phyloP scores from a whole-genome alignment of 305 asterid genomes.

The Striga hermonthica region DNA sequence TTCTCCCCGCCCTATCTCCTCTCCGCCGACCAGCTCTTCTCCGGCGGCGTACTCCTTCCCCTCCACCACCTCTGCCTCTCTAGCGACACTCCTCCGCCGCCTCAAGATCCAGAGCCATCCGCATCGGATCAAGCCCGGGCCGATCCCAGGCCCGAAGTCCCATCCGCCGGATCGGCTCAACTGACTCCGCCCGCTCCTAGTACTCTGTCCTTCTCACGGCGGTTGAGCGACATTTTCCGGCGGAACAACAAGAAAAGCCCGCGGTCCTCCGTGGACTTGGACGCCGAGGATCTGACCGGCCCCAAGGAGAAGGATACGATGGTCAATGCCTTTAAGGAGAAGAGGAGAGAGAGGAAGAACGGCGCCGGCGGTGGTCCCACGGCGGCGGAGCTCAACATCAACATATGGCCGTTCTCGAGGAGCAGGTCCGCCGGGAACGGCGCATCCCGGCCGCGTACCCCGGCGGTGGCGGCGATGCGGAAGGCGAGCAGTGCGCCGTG shows the following conservation, averaged over 20 bases:
- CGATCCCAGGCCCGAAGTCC: conserved; percentile 30
- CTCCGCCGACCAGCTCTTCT: conserved; percentile 88
- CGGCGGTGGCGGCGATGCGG: conserved; percentile 44
- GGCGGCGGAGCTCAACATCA: conserved; percentile 81
- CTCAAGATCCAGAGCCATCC: conserved; percentile 32
- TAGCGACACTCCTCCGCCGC: conserved; percentile 28
- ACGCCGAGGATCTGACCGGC: conserved; percentile 19
- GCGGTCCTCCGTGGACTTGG: not conserved
- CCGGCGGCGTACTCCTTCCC: conserved; percentile 81
- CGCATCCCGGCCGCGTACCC: conserved; percentile 56
- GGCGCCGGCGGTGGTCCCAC: conserved; percentile 35
- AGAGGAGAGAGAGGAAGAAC: conserved; percentile 53
- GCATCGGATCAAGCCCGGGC: conserved; percentile 35
- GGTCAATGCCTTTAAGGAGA: conserved; percentile 31
- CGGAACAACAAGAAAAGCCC: conserved; percentile 41
- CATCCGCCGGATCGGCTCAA: conserved; percentile 27
- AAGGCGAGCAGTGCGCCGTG: conserved; percentile 96
- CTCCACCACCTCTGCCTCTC: conserved; percentile 46
- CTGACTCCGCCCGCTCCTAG: conserved; percentile 26
- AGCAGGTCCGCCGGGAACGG: conserved; percentile 92
- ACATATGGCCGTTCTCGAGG: conserved; percentile 88
- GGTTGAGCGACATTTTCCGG: conserved; percentile 79
- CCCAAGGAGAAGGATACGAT: conserved; percentile 35
- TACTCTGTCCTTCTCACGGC: conserved; percentile 43
- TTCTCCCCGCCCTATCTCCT: conserved; percentile 61